A percentile compares a stretch with the other conserved stretches of the same genome.
Conservation (phyloP, 306 rosid genomes). For the Delonix regia region DNA sequence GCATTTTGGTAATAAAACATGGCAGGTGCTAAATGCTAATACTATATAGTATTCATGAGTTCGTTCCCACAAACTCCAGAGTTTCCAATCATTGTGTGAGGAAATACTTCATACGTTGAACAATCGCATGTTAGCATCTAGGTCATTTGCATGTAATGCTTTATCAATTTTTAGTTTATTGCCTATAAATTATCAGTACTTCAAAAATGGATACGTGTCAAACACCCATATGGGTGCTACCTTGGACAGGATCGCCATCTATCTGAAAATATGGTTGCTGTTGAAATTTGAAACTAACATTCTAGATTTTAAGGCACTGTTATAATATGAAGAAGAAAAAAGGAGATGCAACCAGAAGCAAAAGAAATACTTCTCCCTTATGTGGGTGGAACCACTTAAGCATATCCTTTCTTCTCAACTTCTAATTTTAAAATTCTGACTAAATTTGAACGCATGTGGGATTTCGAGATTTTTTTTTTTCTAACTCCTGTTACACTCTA, state of each 20-base stretch:
- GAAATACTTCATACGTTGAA: background rate
- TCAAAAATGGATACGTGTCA: background rate
- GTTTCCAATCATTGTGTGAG: background rate
- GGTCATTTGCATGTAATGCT: background rate
- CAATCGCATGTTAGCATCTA: background rate
- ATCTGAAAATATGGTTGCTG: background rate
- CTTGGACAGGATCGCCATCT: background rate
- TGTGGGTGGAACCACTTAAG: too few species aligned
- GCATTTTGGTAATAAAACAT: conserved; percentile 23
- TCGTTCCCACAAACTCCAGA: background rate
- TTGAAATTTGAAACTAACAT: background rate
- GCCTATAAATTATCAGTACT: background rate
- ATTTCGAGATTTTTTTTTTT: too few species aligned
- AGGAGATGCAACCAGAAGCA: too few species aligned
- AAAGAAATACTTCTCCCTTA: too few species aligned
- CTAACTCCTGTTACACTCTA: too few species aligned
- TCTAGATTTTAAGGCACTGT: background rate
- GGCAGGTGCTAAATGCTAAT: background rate
- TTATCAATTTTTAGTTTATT: background rate
- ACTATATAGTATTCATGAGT: background rate
- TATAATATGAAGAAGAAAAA: background rate
- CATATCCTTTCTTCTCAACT: too few species aligned
- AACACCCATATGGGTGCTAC: background rate
- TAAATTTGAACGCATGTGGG: too few species aligned
- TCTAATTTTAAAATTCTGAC: too few species aligned